Conservation (phyloP, 257 asterid genomes). For the Perilla frutescens region DNA sequence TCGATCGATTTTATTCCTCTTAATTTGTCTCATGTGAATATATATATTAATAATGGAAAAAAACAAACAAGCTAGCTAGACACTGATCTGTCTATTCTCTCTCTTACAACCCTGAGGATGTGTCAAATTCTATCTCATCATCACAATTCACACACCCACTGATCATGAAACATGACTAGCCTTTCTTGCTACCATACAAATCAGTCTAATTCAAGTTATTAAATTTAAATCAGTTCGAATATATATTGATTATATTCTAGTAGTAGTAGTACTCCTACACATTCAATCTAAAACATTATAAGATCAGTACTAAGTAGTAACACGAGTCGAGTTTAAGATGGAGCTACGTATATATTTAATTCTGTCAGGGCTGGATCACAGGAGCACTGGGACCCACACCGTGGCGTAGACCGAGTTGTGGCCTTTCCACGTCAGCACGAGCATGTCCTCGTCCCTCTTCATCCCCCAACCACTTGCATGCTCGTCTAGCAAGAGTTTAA, state of each 20-base stretch:
- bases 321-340: background rate
- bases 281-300: background rate
- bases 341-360: background rate
- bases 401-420: constrained; percentile 70
- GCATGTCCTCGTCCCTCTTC: constrained; percentile 77
- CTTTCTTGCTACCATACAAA: background rate
- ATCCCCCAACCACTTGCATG: constrained; percentile 94
- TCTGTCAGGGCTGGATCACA: background rate
- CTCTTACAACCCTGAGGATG: constrained; percentile 14
- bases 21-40: constrained; percentile 11
- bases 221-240: background rate
- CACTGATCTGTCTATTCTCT: constrained; percentile 19
- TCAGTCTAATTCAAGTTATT: constrained; percentile 3
- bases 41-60: background rate
- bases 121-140: constrained; percentile 4
- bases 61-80: background rate
- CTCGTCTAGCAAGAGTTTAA: constrained; percentile 62
- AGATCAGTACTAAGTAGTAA: background rate
- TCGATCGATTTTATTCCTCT: background rate
- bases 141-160: background rate
- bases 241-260: background rate
- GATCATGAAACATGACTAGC: background rate
- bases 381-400: constrained; percentile 58
- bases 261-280: background rate
- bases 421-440: constrained; percentile 85